These are phyloP conservation scores for Tolypocladium pustulatum DNA, from an alignment of 2,329 filamentous ascomycete genomes.

Conservation along the genomic window DNA sequence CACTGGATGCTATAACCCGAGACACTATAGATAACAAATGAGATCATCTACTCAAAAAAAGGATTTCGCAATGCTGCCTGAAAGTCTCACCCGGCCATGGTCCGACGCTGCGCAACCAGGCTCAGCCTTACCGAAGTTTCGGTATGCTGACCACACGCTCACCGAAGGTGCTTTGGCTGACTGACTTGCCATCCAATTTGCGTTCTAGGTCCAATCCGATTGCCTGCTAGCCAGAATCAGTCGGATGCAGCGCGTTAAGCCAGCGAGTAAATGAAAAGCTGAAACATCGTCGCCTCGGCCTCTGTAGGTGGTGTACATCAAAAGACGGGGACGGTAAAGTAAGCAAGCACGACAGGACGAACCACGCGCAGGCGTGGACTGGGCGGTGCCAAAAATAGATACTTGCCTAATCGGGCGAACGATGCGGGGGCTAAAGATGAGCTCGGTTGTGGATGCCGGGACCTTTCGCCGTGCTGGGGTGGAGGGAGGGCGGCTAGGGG, in stretches of 20 bases:
- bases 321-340: neutral
- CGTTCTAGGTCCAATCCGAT: neutral
- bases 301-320: neutral
- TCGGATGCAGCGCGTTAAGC: neutral
- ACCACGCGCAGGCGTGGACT: too few relatives aligned
- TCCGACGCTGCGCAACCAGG: neutral
- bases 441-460: neutral
- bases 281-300: neutral
- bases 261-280: neutral
- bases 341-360: too few relatives aligned
- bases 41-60: neutral
- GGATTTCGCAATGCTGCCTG: neutral
- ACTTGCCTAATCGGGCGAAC: neutral
- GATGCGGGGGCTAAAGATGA: neutral
- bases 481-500: neutral
- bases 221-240: neutral
- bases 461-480: neutral
- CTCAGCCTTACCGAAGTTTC: neutral
- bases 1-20: conserved; percentile 1
- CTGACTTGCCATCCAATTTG: neutral
- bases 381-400: neutral
- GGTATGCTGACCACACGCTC: neutral
- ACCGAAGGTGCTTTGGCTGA: neutral
- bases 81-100: neutral
- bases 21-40: conserved; percentile 1